Evolutionary conservation across 2,329 filamentous ascomycete genomes (phyloP).

Genomic region (Didymella lethalis): DNA sequence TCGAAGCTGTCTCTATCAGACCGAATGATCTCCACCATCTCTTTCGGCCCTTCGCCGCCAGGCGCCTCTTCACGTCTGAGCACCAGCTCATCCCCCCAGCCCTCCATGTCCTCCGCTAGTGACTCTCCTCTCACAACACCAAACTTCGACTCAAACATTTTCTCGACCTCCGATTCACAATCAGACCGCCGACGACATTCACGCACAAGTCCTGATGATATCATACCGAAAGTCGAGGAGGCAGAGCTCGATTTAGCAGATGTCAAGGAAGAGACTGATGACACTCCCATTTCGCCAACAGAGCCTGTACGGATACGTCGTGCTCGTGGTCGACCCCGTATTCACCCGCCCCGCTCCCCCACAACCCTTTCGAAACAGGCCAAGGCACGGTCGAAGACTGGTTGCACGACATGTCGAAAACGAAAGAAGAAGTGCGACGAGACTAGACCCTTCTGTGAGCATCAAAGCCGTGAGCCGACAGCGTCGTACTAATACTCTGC

Average conservation of each 20-base stretch:
- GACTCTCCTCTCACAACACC: conserved; percentile 50
- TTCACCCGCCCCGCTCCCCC: conserved; percentile 72
- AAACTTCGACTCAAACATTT: conserved; percentile 43
- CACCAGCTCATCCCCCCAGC: conserved; percentile 51
- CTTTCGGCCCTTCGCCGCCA: conserved; percentile 48
- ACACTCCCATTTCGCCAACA: conserved; percentile 45
- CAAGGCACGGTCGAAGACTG: conserved; percentile 72
- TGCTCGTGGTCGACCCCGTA: conserved; percentile 78
- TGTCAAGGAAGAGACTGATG: conserved; percentile 48
- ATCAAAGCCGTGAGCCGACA: not conserved
- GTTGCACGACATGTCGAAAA: conserved; percentile 66
- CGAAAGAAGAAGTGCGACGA: conserved; percentile 69
- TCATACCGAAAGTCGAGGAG: conserved; percentile 64
- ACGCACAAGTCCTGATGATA: conserved; percentile 43
- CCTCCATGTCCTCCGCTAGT: conserved; percentile 53
- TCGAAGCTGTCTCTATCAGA: conserved; percentile 28
- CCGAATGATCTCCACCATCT: conserved; percentile 48
- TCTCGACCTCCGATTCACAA: conserved; percentile 34
- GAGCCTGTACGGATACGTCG: conserved; percentile 50
- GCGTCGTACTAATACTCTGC: conserved; percentile 35
- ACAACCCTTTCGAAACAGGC: conserved; percentile 72
- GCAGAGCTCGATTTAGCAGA: conserved; percentile 55
- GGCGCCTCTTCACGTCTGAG: conserved; percentile 46
- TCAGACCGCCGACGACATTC: conserved; percentile 39
- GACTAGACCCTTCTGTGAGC: conserved; percentile 55